A percentile compares a stretch with the other conserved stretches of the same genome.
phyloP scores from a whole-genome alignment of 2,329 filamentous ascomycete genomes.

The Xylariaceae sp. region DNA sequence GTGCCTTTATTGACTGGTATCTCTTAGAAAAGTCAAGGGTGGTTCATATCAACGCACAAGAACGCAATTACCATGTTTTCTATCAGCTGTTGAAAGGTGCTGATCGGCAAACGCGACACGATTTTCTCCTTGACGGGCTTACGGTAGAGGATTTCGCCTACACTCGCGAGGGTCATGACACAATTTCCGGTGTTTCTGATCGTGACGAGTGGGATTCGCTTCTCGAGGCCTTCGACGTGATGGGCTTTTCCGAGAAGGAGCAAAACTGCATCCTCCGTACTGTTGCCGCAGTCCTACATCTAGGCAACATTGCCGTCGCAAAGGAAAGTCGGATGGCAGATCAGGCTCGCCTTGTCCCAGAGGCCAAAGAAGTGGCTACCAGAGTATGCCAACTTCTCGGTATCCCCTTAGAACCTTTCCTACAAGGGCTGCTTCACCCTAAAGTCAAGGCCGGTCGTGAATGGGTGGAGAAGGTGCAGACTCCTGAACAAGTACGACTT shows the following conservation, averaged over 20 bases:
- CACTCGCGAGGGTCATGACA: slow-evolving; percentile 87
- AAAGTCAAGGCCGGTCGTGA: slow-evolving; percentile 94
- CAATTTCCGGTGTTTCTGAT: slow-evolving; percentile 88
- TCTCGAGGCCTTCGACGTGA: slow-evolving; percentile 90
- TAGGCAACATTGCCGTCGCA: slow-evolving; percentile 87
- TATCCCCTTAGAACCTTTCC: slow-evolving; percentile 80
- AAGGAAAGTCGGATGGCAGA: slow-evolving; percentile 91
- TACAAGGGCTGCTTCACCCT: slow-evolving; percentile 87
- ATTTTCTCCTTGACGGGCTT: slow-evolving; percentile 74
- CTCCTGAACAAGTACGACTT: slow-evolving; percentile 91
- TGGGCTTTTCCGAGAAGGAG: slow-evolving; percentile 88
- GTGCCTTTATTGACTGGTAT: slow-evolving; percentile 98
- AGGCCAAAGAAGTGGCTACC: slow-evolving; percentile 73
- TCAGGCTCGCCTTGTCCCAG: slow-evolving; percentile 79
- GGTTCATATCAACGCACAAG: slow-evolving; percentile 81
- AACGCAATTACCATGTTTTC: slow-evolving; percentile 96
- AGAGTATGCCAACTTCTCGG: slow-evolving; percentile 84
- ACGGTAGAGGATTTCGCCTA: slow-evolving; percentile 89
- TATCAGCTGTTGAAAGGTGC: slow-evolving; percentile 93
- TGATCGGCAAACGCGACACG: slow-evolving; percentile 69
- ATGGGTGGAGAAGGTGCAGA: slow-evolving; percentile 98
- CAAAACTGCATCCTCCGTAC: slow-evolving; percentile 83
- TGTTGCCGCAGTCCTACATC: slow-evolving; percentile 86
- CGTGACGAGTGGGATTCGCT: slow-evolving; percentile 85
- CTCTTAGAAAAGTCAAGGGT: slow-evolving; percentile 97